Conservation (phyloP, 2,329 filamentous ascomycete species). For the Fusarium xylarioides region DNA sequence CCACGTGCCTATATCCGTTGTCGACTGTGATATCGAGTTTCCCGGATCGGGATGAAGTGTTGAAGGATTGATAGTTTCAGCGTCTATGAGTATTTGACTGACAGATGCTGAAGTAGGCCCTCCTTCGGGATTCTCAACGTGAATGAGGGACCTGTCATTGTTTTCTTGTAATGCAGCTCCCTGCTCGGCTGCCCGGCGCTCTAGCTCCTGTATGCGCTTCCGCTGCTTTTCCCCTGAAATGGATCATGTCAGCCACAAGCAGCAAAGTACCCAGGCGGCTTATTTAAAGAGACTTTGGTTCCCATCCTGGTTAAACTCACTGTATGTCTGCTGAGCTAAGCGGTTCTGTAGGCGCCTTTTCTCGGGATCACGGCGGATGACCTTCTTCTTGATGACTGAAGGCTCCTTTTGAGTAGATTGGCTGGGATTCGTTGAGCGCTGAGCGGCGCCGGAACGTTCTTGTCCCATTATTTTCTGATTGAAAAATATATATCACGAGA, state of each 20-base stretch:
- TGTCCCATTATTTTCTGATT: conserved; percentile 20
- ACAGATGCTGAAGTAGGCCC: background rate
- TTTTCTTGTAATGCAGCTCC: background rate
- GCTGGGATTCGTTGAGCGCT: background rate
- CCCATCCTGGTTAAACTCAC: conserved; percentile 45
- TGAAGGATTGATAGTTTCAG: conserved; percentile 30
- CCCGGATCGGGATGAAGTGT: conserved; percentile 14
- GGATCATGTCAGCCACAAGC: conserved; percentile 38
- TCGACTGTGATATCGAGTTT: background rate
- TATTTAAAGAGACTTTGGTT: background rate
- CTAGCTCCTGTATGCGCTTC: conserved; percentile 41
- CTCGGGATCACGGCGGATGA: conserved; percentile 37
- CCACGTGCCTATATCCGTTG: conserved; percentile 2
- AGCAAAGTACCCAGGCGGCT: background rate
- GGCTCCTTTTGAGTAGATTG: background rate
- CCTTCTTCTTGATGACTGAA: conserved; percentile 16
- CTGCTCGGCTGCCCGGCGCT: conserved; percentile 31
- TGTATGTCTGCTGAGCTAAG: conserved; percentile 61
- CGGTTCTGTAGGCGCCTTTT: conserved; percentile 43
- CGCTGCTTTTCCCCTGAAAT: conserved; percentile 43
- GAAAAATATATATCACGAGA: background rate
- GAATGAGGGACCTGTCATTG: background rate
- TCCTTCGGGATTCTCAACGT: background rate
- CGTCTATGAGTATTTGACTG: background rate
- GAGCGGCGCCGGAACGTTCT: background rate